Percentiles rank a stretch among this genome's conserved stretches.
phyloP scores from a whole-genome alignment of 805 yeast genomes.

The Myxozyma geophila region DNA sequence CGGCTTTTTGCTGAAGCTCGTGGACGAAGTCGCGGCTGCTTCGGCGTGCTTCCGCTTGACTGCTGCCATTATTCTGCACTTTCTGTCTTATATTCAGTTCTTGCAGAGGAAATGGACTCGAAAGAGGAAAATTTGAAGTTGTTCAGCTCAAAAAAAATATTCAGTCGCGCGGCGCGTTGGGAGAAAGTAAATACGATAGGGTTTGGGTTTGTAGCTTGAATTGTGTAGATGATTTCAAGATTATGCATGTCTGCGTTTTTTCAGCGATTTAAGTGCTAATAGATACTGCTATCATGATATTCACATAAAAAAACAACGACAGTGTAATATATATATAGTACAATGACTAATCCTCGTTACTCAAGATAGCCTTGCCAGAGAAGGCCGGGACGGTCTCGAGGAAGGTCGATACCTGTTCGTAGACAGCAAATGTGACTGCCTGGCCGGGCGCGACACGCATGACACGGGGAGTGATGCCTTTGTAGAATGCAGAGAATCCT shows the following conservation, averaged over 20 bases:
- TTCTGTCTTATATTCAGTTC: not conserved
- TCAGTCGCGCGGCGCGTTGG: constrained; percentile 13
- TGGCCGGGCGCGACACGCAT: constrained; percentile 99
- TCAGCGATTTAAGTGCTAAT: no score
- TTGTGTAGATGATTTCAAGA: no score
- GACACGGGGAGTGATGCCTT: constrained; percentile 97
- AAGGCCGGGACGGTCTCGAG: constrained; percentile 49
- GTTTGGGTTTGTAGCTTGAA: not conserved
- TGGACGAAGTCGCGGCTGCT: constrained; percentile 6
- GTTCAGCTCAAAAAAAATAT: not conserved
- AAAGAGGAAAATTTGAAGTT: not conserved
- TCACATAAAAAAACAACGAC: not conserved
- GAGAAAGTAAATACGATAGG: not conserved
- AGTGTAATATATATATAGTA: not conserved
- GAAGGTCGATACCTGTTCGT: constrained; percentile 78
- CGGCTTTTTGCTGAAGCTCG: constrained; percentile 13
- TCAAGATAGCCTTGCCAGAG: constrained; percentile 22
- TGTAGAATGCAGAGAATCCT: constrained; percentile 85
- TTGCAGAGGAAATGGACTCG: not conserved
- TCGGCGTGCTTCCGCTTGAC: constrained; percentile 22
- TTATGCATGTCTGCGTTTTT: not conserved
- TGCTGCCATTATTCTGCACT: constrained; percentile 8
- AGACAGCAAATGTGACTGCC: constrained; percentile 98
- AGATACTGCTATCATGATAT: not conserved
- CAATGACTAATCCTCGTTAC: constrained; percentile 24